Evolutionary conservation across 305 asterid genomes (phyloP).

Genomic region (Solanum hybrid): DNA sequence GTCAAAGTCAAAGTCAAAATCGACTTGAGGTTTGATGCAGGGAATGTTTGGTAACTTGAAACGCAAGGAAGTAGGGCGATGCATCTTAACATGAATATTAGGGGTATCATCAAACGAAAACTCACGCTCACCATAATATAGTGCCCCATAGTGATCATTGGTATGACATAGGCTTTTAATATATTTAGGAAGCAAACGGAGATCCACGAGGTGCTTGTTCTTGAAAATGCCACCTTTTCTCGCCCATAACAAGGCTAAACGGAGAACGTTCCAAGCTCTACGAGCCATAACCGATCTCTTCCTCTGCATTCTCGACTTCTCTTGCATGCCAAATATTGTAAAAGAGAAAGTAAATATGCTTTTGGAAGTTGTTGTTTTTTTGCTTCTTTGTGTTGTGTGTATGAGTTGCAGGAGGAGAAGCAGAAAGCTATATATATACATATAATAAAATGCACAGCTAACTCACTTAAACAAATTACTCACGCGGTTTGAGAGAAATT

Average conservation of each 20-base stretch:
- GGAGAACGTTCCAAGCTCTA: constrained; percentile 46
- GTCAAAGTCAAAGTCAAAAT: constrained; percentile 33
- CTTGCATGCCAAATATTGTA: neutral
- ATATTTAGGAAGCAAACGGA: constrained; percentile 23
- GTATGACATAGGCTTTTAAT: constrained; percentile 21
- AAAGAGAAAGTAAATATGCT: neutral
- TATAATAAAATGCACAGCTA: neutral
- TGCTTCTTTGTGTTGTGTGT: neutral
- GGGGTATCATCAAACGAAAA: constrained; percentile 69
- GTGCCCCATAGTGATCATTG: constrained; percentile 22
- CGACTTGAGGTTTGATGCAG: constrained; percentile 41
- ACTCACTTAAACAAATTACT: neutral
- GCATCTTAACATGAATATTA: constrained; percentile 42
- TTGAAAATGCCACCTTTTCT: constrained; percentile 47
- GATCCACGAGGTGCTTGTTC: constrained; percentile 23
- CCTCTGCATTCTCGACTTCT: constrained; percentile 25
- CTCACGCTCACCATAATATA: constrained; percentile 56
- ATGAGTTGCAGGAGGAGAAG: neutral
- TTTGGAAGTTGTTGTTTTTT: neutral
- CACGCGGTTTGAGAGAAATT: neutral
- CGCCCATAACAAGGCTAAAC: constrained; percentile 51
- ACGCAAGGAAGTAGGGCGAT: constrained; percentile 46
- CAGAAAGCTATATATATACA: neutral
- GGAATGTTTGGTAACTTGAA: constrained; percentile 64
- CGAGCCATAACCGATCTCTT: constrained; percentile 18